Evolutionary conservation across 345 rosid species (phyloP).

Genomic region (Melastoma malabathricum): DNA sequence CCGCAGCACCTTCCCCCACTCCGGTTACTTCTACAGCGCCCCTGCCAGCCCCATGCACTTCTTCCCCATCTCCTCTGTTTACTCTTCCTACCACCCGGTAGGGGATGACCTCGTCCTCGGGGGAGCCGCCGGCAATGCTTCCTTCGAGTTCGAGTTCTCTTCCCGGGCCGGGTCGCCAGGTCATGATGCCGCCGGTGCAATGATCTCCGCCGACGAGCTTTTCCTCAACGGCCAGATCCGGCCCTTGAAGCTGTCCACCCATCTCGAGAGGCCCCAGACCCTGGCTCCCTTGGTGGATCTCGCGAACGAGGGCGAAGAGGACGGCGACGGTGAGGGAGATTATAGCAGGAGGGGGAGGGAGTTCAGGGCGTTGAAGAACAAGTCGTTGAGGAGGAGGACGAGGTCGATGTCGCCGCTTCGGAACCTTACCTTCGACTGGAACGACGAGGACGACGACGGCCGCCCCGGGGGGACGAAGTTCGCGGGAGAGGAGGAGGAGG

Average conservation of each 20-base stretch:
- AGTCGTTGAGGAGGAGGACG: constrained; percentile 58
- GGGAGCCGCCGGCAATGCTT: constrained; percentile 9
- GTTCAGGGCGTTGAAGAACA: constrained; percentile 37
- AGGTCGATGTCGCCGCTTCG: constrained; percentile 88
- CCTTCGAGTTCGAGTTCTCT: constrained; percentile 83
- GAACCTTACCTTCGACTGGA: constrained; percentile 30
- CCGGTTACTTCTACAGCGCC: constrained; percentile 78
- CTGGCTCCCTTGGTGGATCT: constrained; percentile 63
- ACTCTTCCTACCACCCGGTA: constrained; percentile 17
- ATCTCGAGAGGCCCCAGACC: constrained; percentile 69
- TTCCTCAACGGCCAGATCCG: constrained; percentile 87
- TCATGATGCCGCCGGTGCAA: constrained; percentile 35
- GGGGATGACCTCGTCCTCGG: background rate
- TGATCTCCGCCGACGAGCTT: constrained; percentile 90
- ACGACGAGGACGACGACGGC: constrained; percentile 9
- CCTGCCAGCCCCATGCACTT: constrained; percentile 97
- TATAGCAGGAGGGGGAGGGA: constrained; percentile 46
- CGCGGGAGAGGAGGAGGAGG: background rate
- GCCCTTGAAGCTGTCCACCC: constrained; percentile 84
- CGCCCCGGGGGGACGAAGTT: background rate
- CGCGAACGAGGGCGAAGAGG: constrained; percentile 30
- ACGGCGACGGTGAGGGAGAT: background rate
- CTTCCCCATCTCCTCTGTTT: constrained; percentile 17
- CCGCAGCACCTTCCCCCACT: constrained; percentile 28
- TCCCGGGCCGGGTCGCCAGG: constrained; percentile 34